These are phyloP conservation scores for Globisporangium iwayamae DNA, from an alignment of 352 stramenopile species.

Conservation along the genomic window DNA sequence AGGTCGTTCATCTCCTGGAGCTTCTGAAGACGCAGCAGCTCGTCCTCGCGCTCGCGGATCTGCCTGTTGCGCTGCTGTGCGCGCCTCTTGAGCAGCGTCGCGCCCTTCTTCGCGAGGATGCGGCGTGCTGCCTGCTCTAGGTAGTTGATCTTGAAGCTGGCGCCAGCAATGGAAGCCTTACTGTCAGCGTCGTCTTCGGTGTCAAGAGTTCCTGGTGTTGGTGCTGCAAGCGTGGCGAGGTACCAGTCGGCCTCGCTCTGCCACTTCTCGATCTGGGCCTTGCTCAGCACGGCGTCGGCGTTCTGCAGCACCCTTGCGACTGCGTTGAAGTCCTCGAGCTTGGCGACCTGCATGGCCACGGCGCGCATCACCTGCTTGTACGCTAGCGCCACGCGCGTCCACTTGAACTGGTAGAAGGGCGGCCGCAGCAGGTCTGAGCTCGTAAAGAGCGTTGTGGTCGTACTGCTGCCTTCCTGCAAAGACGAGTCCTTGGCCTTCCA, in stretches of 20 bases:
- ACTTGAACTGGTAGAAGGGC: constrained; percentile 56
- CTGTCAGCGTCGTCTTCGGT: background rate
- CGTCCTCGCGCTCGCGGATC: constrained; percentile 45
- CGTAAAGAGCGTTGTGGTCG: constrained; percentile 32
- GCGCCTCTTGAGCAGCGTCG: constrained; percentile 33
- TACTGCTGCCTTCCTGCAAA: background rate
- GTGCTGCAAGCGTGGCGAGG: constrained; percentile 20
- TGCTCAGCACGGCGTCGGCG: constrained; percentile 38
- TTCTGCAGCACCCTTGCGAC: constrained; percentile 47
- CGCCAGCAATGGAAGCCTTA: background rate
- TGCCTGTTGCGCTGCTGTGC: constrained; percentile 39
- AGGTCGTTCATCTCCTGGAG: constrained; percentile 37
- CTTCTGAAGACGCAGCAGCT: constrained; percentile 38
- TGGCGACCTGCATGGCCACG: constrained; percentile 42
- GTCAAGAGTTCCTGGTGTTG: constrained; percentile 6
- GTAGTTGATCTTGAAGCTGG: constrained; percentile 2
- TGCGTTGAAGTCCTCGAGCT: constrained; percentile 63
- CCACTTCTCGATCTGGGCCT: constrained; percentile 55
- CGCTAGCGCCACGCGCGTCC: constrained; percentile 39
- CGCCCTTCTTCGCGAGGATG: constrained; percentile 50
- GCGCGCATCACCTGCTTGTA: constrained; percentile 43
- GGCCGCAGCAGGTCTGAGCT: constrained; percentile 42
- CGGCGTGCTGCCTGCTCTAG: constrained; percentile 30
- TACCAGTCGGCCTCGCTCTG: constrained; percentile 35
- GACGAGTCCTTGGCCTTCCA: constrained; percentile 28